These are phyloP conservation scores for Remersonia thermophila DNA, from an alignment of 2,329 filamentous ascomycete species.

Conservation along the genomic window DNA sequence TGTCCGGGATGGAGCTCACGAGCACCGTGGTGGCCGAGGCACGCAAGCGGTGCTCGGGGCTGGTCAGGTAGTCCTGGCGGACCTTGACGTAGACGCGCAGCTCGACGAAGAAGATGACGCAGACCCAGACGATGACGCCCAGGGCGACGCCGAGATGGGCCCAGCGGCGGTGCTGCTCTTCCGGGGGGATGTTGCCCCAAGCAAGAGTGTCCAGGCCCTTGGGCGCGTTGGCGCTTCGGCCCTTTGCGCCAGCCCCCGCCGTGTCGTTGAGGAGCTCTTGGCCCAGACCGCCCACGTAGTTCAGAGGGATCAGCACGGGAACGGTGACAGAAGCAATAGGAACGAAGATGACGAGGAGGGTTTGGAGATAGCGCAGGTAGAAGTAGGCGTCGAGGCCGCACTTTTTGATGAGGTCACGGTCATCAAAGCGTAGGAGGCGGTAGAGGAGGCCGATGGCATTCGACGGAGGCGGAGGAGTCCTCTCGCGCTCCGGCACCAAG, in stretches of 20 bases:
- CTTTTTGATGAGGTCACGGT: conserved; percentile 81
- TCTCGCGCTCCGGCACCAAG: conserved; percentile 72
- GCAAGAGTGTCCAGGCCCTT: conserved; percentile 70
- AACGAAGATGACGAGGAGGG: conserved; percentile 78
- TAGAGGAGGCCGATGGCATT: conserved; percentile 40
- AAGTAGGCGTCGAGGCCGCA: conserved; percentile 96
- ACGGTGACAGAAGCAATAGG: conserved; percentile 68
- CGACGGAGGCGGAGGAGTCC: conserved; percentile 60
- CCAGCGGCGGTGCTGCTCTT: conserved; percentile 60
- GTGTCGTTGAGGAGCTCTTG: conserved; percentile 33
- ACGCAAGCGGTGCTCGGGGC: conserved; percentile 81
- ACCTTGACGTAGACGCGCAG: conserved; percentile 81
- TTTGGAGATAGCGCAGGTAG: conserved; percentile 75
- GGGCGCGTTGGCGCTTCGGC: conserved; percentile 24
- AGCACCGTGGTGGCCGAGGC: conserved; percentile 93
- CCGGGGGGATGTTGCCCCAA: conserved; percentile 69
- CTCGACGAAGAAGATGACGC: conserved; percentile 76
- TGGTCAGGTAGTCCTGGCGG: conserved; percentile 87
- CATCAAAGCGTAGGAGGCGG: conserved; percentile 53
- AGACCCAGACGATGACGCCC: conserved; percentile 69
- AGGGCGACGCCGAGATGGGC: conserved; percentile 75
- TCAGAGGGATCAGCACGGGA: conserved; percentile 77
- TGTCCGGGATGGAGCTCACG: conserved; percentile 77
- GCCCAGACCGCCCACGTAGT: conserved; percentile 59
- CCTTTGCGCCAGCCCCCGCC: conserved; percentile 24